Evolutionary conservation across 2,329 filamentous ascomycete species (phyloP).

Genomic region (Grosmannia clavigera): DNA sequence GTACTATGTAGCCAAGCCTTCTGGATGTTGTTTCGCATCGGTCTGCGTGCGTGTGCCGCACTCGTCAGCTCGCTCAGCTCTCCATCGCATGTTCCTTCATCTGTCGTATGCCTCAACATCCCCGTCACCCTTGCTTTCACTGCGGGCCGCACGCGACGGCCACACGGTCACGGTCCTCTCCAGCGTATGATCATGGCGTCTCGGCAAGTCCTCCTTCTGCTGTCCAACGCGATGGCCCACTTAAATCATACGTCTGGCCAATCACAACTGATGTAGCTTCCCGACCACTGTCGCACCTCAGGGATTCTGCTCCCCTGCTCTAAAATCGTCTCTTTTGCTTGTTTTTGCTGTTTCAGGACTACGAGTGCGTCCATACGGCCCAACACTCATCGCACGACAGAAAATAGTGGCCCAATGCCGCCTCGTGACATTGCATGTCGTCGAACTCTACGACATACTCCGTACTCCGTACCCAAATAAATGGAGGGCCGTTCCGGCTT

Average conservation of each 20-base stretch:
- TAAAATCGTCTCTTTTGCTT: neutral
- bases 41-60: neutral
- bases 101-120: neutral
- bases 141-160: neutral
- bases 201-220: neutral
- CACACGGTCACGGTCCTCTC: neutral
- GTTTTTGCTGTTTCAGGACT: neutral
- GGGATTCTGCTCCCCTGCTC: neutral
- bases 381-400: neutral
- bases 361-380: too few species aligned
- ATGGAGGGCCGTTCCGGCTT: neutral
- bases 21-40: neutral
- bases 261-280: neutral
- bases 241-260: neutral
- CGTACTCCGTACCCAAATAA: neutral
- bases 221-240: neutral
- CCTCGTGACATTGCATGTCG: neutral
- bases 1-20: neutral
- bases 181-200: neutral
- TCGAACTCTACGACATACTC: neutral
- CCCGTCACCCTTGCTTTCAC: neutral
- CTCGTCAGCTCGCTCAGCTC: neutral
- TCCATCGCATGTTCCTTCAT: neutral
- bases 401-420: neutral
- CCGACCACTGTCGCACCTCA: conserved; percentile 1